These are phyloP conservation scores for Ramaria sp. DNA, from an alignment of 768 basidiomycete species.

Conservation along the genomic window DNA sequence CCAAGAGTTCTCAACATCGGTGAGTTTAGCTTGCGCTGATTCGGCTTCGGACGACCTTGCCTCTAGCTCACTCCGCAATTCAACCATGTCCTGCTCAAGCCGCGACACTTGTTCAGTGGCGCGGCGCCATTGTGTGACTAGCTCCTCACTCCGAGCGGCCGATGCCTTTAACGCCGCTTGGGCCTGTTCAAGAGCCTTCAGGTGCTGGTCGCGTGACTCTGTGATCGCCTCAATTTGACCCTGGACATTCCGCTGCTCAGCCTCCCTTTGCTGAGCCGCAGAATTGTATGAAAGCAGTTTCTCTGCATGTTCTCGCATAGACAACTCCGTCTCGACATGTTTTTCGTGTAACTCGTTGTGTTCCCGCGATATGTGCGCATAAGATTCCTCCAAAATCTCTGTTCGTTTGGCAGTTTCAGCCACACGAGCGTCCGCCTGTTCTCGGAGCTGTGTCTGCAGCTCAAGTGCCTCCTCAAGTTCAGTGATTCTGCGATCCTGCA, in stretches of 20 bases:
- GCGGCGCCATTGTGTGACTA: slow-evolving; percentile 61
- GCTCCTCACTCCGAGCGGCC: slow-evolving; percentile 66
- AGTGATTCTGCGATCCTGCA: slow-evolving; percentile 57
- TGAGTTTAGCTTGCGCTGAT: slow-evolving; percentile 46
- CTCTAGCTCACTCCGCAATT: slow-evolving; percentile 76
- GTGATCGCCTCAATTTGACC: slow-evolving; percentile 63
- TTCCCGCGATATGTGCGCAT: slow-evolving; percentile 50
- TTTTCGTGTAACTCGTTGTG: slow-evolving; percentile 62
- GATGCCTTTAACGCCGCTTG: slow-evolving; percentile 67
- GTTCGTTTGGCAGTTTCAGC: slow-evolving; percentile 66
- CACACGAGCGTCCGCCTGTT: slow-evolving; percentile 72
- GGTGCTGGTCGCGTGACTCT: slow-evolving; percentile 68
- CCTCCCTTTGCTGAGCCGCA: slow-evolving; percentile 64
- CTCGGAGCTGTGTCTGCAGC: slow-evolving; percentile 63
- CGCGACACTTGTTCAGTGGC: slow-evolving; percentile 57
- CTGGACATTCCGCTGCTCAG: slow-evolving; percentile 55
- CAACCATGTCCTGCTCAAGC: slow-evolving; percentile 68
- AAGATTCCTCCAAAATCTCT: slow-evolving; percentile 58
- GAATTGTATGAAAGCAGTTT: slow-evolving; percentile 65
- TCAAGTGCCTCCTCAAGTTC: slow-evolving; percentile 67
- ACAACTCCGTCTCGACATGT: slow-evolving; percentile 45
- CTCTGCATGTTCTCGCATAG: slow-evolving; percentile 68
- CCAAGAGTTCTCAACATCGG: slow-evolving; percentile 85
- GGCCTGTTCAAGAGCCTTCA: slow-evolving; percentile 81
- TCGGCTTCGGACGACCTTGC: slow-evolving; percentile 65